A percentile compares a stretch with the other conserved stretches of the same genome.
Conservation (phyloP, 2,329 filamentous ascomycete species). For the Pestalotiopsis sp. region DNA sequence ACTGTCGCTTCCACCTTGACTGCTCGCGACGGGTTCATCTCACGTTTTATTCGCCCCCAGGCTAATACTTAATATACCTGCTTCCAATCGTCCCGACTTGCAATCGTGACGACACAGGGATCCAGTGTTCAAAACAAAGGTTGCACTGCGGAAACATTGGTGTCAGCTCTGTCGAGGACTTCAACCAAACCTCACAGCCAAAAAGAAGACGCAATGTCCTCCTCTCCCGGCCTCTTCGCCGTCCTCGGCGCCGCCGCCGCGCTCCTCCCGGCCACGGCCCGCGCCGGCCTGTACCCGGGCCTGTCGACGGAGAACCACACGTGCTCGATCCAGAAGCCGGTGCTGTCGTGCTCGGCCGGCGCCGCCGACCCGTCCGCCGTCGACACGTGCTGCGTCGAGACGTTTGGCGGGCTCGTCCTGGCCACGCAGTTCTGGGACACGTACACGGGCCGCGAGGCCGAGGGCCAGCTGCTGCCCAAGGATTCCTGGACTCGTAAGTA, state of each 20-base stretch:
- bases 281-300: slow-evolving; percentile 40
- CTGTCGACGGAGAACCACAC: slow-evolving; percentile 56
- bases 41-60: too few species aligned
- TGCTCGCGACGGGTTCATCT: neutral
- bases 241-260: slow-evolving; percentile 22
- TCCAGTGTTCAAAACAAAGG: too few species aligned
- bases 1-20: neutral
- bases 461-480: slow-evolving; percentile 58
- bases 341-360: slow-evolving; percentile 49
- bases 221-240: slow-evolving; percentile 1
- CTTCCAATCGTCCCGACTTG: too few species aligned
- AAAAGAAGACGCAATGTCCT: slow-evolving; percentile 1
- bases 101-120: too few species aligned
- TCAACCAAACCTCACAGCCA: neutral
- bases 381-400: slow-evolving; percentile 66
- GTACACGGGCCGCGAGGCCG: slow-evolving; percentile 58
- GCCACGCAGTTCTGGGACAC: slow-evolving; percentile 66
- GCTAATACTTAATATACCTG: too few species aligned
- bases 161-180: neutral
- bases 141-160: neutral
- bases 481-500: slow-evolving; percentile 49
- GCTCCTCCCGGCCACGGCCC: slow-evolving; percentile 26
- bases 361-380: slow-evolving; percentile 44
- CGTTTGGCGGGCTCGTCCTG: slow-evolving; percentile 62
- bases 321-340: slow-evolving; percentile 44